Evolutionary conservation across 352 stramenopile genomes (phyloP), one percentile per base, ranked within the genome.

Genomic region (Phytopythium boreale): DNA sequence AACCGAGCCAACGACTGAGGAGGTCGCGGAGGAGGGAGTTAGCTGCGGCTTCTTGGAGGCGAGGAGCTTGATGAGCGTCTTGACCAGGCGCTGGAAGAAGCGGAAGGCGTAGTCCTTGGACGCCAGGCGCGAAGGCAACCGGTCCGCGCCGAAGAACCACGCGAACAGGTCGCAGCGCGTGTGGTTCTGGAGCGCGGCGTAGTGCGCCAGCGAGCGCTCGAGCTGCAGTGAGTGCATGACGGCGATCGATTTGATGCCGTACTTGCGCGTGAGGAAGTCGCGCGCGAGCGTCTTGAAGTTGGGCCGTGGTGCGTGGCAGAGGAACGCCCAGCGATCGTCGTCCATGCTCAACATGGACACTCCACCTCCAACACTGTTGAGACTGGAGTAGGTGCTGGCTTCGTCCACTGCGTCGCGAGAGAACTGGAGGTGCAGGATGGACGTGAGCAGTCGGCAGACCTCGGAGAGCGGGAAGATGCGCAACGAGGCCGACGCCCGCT

Each of bases 211-310:
- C 15, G 82, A 91, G 8, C 79, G 78, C 59, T 91, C 80, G 12
- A 91, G 77, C 63, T 91, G 82, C 43, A 88, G 55, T 19, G 79
- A 76, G 63, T 91, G 74, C 77, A 89, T 87, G 31, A 84, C 62
- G 1, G 82, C 82, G 39, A 91, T 89, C 14, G 82, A 88, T 58
- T 88, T 88, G 57, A 91, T 89, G 26, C 82, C 82, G 52, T 91
- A 91, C 62, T 89, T 89, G 19, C 82, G 79, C 12, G 71, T 67
- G 17, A 91, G 70, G 36, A 79, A 83, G 59, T 91, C 80, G 43
- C 87, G 87, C 0, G 76, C 77, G 4, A 91, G 68, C 0, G 74
- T 77, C 50, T 84, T 84, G 65, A 89, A 89, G n/a, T 70, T 79
- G 2, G 62, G 64, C n/a, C 65, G 46, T 19, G 63, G 51, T 4